phyloP scores from a whole-genome alignment of 202 grass and related monocot species.

The Saccharum hybrid region DNA sequence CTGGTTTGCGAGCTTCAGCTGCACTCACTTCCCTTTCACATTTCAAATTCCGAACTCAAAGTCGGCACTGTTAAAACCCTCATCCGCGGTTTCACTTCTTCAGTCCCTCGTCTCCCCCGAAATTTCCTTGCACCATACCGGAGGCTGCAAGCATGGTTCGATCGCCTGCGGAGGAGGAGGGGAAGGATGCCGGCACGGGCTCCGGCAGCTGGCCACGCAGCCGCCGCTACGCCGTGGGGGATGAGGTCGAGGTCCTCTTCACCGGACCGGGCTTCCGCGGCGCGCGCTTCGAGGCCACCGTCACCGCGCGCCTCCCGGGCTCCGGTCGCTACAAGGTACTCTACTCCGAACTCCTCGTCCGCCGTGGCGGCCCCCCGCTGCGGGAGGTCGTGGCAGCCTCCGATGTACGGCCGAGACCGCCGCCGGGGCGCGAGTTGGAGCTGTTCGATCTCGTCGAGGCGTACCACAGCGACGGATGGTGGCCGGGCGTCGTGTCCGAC shows the following conservation, averaged over 20 bases:
- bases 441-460: conserved; percentile 66
- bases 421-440: background rate
- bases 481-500: conserved; percentile 62
- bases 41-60: too few species aligned
- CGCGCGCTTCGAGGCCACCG: conserved; percentile 57
- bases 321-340: conserved; percentile 38
- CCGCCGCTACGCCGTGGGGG: conserved; percentile 8
- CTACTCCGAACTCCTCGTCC: conserved; percentile 37
- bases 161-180: background rate
- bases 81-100: background rate
- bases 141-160: background rate
- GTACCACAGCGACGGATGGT: conserved; percentile 62
- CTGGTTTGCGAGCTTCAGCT: too few species aligned
- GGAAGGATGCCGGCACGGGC: background rate
- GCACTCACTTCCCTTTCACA: too few species aligned
- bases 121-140: too few species aligned
- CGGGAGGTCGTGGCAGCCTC: conserved; percentile 28
- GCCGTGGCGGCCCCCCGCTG: background rate
- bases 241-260: conserved; percentile 56
- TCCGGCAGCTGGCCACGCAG: background rate
- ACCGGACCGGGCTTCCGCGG: conserved; percentile 45
- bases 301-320: background rate
- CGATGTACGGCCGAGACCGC: conserved; percentile 42
- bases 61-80: background rate
- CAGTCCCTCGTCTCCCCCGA: background rate